Percentiles rank a stretch among this genome's conserved stretches.
These are phyloP conservation scores for Penicillium sp. DNA, from an alignment of 2,329 filamentous ascomycete genomes.

Conservation along the genomic window DNA sequence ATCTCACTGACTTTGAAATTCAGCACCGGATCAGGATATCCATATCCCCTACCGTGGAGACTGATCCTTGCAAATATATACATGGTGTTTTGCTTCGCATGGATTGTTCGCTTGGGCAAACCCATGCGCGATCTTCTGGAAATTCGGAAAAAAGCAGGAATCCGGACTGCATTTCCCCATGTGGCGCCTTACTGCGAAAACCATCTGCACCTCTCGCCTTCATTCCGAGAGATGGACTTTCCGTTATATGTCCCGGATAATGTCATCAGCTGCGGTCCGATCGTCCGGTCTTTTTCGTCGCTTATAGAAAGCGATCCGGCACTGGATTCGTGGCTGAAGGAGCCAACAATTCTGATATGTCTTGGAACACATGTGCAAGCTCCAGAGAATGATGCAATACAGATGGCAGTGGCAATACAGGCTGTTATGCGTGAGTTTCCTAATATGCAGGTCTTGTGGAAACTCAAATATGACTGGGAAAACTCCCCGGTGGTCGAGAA, in stretches of 20 bases:
- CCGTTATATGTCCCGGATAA: constrained; percentile 42
- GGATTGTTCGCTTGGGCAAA: constrained; percentile 9
- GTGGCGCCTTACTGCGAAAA: constrained; percentile 27
- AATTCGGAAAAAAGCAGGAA: constrained; percentile 28
- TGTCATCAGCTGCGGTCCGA: constrained; percentile 49
- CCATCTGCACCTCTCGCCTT: constrained; percentile 30
- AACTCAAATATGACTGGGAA: constrained; percentile 30
- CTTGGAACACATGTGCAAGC: constrained; percentile 44
- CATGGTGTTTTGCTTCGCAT: constrained; percentile 30
- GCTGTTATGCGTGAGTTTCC: constrained; percentile 39
- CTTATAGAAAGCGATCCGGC: constrained; percentile 42
- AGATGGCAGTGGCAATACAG: constrained; percentile 42
- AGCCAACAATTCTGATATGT: constrained; percentile 51
- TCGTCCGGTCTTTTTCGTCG: constrained; percentile 37
- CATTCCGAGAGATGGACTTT: constrained; percentile 41
- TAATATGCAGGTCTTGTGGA: constrained; percentile 43
- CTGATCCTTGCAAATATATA: constrained; percentile 46
- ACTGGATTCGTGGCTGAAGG: constrained; percentile 45
- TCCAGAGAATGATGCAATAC: constrained; percentile 27
- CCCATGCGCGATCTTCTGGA: constrained; percentile 21
- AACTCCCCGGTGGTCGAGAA: constrained; percentile 9
- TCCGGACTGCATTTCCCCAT: constrained; percentile 29
- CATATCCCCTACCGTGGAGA: constrained; percentile 48
- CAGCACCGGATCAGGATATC: constrained; percentile 46
- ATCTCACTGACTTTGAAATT: not conserved